Conservation (phyloP, 179 eudicot genomes). For the Vitellaria paradoxa region DNA sequence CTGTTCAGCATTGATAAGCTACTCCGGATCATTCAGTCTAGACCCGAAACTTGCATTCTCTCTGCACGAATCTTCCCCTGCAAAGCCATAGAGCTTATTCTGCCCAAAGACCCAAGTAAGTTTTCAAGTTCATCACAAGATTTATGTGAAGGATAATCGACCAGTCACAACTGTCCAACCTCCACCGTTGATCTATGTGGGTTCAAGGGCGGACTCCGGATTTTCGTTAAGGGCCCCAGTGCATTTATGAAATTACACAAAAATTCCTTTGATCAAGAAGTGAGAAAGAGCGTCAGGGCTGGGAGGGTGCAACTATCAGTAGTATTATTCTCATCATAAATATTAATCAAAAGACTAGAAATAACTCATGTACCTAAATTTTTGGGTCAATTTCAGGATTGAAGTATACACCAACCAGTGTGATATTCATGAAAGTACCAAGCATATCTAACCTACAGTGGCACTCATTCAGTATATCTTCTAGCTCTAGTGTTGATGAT, state of each 20-base stretch:
- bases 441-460: conserved; percentile 72
- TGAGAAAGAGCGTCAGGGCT: too few species aligned
- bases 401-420: conserved; percentile 68
- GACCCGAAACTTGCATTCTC: conserved; percentile 53
- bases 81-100: conserved; percentile 58
- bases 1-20: conserved; percentile 72
- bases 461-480: conserved; percentile 82
- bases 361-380: not conserved
- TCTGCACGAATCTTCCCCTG: conserved; percentile 71
- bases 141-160: too few species aligned
- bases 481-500: conserved; percentile 58
- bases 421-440: conserved; percentile 74
- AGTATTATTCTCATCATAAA: too few species aligned
- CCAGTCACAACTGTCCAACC: too few species aligned
- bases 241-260: too few species aligned
- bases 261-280: too few species aligned
- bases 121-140: not conserved
- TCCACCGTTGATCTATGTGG: too few species aligned
- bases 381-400: conserved; percentile 42
- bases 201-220: too few species aligned
- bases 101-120: conserved; percentile 78
- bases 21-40: conserved; percentile 59
- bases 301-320: too few species aligned
- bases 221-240: too few species aligned
- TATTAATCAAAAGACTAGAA: not conserved